Evolutionary conservation across 108 stramenopile species (phyloP).

Genomic region (Skeletonema potamos): DNA sequence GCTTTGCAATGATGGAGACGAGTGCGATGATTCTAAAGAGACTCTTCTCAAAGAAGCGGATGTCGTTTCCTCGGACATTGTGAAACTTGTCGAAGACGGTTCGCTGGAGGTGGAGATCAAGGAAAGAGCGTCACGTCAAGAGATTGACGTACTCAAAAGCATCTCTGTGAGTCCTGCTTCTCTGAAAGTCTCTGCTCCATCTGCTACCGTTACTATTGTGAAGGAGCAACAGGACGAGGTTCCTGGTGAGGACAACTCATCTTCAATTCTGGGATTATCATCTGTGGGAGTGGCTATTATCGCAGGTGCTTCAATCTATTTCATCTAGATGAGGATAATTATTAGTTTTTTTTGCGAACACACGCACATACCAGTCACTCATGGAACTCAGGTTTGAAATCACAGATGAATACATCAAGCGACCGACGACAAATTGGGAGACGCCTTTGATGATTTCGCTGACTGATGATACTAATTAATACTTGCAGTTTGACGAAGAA

Average conservation of each 20-base stretch:
- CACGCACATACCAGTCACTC: conserved; percentile 69
- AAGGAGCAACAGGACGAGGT: background rate
- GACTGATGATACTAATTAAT: too few species aligned
- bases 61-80: background rate
- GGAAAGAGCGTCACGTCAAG: background rate
- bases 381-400: conserved; percentile 55
- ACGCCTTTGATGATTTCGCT: conserved; percentile 45
- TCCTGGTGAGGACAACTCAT: background rate
- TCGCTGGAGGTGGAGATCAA: background rate
- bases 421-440: conserved; percentile 50
- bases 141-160: background rate
- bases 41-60: background rate
- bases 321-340: too few species aligned
- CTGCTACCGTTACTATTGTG: background rate
- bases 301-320: too few species aligned
- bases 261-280: background rate
- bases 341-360: too few species aligned
- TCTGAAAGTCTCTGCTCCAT: background rate
- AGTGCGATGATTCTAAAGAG: conserved; percentile 13
- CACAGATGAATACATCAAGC: conserved; percentile 35
- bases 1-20: conserved; percentile 2
- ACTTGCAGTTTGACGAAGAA: too few species aligned
- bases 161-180: background rate
- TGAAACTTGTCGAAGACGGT: background rate
- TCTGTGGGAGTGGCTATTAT: background rate